Evolutionary conservation across 768 basidiomycete genomes (phyloP).

Genomic region (Neoboletus brunneissimus): DNA sequence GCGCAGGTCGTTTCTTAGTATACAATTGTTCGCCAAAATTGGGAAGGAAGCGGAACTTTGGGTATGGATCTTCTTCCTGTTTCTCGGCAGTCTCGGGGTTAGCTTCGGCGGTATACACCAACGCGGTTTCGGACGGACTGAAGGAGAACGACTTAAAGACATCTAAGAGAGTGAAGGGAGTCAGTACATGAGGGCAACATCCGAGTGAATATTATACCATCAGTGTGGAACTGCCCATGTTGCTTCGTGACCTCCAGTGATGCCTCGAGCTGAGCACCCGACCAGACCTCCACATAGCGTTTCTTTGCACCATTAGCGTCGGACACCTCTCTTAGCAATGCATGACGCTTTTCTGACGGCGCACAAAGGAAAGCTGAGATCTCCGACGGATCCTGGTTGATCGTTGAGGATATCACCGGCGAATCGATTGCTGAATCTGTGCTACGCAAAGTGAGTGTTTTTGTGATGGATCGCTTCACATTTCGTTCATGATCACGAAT

Average conservation of each 20-base stretch:
- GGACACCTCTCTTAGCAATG: slow-evolving; percentile 41
- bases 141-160: slow-evolving; percentile 51
- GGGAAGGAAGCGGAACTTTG: slow-evolving; percentile 54
- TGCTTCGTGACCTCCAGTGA: slow-evolving; percentile 54
- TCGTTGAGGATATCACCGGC: slow-evolving; percentile 10
- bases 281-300: slow-evolving; percentile 63
- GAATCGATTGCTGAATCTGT: slow-evolving; percentile 12
- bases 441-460: slow-evolving; percentile 29
- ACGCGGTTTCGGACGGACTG: slow-evolving; percentile 46
- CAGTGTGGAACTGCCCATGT: slow-evolving; percentile 60
- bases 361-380: slow-evolving; percentile 43
- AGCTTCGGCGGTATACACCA: slow-evolving; percentile 63
- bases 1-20: slow-evolving; percentile 48
- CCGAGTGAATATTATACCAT: slow-evolving; percentile 40
- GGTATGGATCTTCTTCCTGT: slow-evolving; percentile 28
- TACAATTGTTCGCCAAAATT: slow-evolving; percentile 62
- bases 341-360: slow-evolving; percentile 40
- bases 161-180: slow-evolving; percentile 37
- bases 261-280: slow-evolving; percentile 39
- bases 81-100: slow-evolving; percentile 28
- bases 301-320: slow-evolving; percentile 33
- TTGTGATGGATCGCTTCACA: slow-evolving; percentile 38
- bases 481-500: slow-evolving; percentile 52
- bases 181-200: not conserved
- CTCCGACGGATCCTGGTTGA: slow-evolving; percentile 30